phyloP scores from a whole-genome alignment of 2,329 filamentous ascomycete species.

The Botrytis galanthina region DNA sequence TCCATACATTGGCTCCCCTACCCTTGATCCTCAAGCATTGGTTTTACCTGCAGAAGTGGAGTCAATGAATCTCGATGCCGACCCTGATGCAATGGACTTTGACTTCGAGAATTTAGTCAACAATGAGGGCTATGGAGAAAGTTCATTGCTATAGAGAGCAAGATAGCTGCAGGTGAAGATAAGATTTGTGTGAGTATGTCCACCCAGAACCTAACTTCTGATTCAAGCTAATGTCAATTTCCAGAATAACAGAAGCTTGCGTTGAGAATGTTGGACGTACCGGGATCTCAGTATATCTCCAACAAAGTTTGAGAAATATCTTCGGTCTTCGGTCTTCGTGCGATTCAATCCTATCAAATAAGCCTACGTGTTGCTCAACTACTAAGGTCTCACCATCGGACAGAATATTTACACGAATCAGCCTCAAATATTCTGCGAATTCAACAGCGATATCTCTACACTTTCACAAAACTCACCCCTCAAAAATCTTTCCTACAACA shows the following conservation, averaged over 20 bases:
- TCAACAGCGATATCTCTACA: not conserved
- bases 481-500: not conserved
- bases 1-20: not conserved
- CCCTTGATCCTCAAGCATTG: not conserved
- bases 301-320: not conserved
- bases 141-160: no score
- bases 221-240: not conserved
- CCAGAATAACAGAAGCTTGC: not conserved
- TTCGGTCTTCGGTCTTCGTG: not conserved
- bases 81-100: not conserved
- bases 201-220: not conserved
- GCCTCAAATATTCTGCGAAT: not conserved
- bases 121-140: not conserved
- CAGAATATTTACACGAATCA: not conserved
- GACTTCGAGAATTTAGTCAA: not conserved
- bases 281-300: not conserved
- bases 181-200: not conserved
- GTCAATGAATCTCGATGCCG: no score
- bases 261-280: no score
- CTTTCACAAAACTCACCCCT: no score
- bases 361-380: not conserved
- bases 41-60: not conserved
- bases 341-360: not conserved
- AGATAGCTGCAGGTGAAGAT: not conserved
- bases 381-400: not conserved